Evolutionary conservation across 345 rosid genomes (phyloP).

Genomic region (Passiflora organensis): DNA sequence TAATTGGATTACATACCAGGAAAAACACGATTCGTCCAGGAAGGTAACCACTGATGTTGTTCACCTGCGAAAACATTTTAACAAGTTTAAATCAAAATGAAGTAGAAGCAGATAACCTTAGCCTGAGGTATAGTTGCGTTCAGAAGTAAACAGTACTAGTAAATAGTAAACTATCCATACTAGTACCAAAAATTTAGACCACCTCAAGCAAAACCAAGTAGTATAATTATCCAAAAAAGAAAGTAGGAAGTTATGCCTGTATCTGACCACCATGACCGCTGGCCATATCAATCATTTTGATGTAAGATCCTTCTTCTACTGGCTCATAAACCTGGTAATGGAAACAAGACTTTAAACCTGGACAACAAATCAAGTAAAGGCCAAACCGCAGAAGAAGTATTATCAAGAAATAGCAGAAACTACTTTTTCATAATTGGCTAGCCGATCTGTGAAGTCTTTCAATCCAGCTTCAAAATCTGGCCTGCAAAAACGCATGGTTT

Average conservation of each 20-base stretch:
- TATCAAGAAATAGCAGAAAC: constrained; percentile 39
- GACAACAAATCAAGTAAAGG: constrained; percentile 40
- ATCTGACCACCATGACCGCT: constrained; percentile 96
- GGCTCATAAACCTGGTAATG: constrained; percentile 87
- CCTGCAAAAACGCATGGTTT: constrained; percentile 52
- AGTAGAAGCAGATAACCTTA: too few species aligned
- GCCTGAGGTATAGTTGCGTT: too few species aligned
- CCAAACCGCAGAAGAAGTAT: constrained; percentile 53
- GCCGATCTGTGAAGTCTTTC: constrained; percentile 76
- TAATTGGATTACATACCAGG: constrained; percentile 55
- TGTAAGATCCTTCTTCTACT: constrained; percentile 97
- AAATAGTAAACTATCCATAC: neutral
- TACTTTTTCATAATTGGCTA: constrained; percentile 87
- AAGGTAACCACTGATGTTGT: constrained; percentile 97
- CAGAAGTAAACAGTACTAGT: neutral
- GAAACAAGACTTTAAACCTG: constrained; percentile 15
- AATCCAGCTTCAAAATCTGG: constrained; percentile 90
- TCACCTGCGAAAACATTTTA: constrained; percentile 63
- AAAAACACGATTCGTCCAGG: constrained; percentile 98
- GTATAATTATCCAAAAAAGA: neutral
- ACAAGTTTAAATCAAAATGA: constrained; percentile 7
- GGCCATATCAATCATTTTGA: constrained; percentile 99
- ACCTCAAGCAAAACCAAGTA: neutral
- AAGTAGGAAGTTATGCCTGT: constrained; percentile 43
- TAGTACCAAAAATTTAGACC: neutral